Evolutionary conservation across 495 filamentous ascomycete species (phyloP).

Genomic region (Halenospora varia): DNA sequence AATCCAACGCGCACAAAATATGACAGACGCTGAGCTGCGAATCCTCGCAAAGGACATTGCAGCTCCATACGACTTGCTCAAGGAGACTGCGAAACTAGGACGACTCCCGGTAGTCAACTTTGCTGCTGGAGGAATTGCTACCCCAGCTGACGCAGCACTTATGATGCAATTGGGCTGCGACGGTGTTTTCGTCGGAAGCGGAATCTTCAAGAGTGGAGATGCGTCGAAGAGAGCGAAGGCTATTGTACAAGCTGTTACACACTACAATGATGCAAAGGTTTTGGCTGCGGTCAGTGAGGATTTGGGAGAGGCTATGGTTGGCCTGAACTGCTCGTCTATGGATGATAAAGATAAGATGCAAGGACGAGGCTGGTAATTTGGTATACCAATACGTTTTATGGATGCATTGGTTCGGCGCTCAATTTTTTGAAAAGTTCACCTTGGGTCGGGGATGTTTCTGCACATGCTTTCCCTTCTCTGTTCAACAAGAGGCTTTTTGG

Average conservation of each 20-base stretch:
- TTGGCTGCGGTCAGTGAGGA: conserved; percentile 83
- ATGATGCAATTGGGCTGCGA: conserved; percentile 99
- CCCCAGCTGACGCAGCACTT: conserved; percentile 91
- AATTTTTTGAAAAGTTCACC: neutral
- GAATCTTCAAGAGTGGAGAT: conserved; percentile 96
- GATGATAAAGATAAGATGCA: conserved; percentile 75
- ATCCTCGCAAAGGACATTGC: conserved; percentile 78
- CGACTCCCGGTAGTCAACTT: conserved; percentile 97
- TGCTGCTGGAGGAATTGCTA: conserved; percentile 94
- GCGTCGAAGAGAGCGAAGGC: conserved; percentile 82
- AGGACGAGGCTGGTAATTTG: conserved; percentile 76
- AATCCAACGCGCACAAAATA: conserved; percentile 66
- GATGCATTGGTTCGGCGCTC: neutral
- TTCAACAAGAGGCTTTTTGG: neutral
- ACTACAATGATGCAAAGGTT: conserved; percentile 82
- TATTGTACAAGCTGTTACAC: conserved; percentile 90
- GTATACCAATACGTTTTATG: neutral
- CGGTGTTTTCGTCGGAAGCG: conserved; percentile 93
- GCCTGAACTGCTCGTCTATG: conserved; percentile 77
- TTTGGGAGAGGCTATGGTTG: conserved; percentile 94
- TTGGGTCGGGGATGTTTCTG: neutral
- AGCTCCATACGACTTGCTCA: conserved; percentile 69
- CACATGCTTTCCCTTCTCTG: neutral
- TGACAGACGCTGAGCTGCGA: conserved; percentile 63
- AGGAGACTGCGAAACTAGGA: conserved; percentile 80